Evolutionary conservation across 495 filamentous ascomycete genomes (phyloP).

Genomic region (Lophiotrema nucula): DNA sequence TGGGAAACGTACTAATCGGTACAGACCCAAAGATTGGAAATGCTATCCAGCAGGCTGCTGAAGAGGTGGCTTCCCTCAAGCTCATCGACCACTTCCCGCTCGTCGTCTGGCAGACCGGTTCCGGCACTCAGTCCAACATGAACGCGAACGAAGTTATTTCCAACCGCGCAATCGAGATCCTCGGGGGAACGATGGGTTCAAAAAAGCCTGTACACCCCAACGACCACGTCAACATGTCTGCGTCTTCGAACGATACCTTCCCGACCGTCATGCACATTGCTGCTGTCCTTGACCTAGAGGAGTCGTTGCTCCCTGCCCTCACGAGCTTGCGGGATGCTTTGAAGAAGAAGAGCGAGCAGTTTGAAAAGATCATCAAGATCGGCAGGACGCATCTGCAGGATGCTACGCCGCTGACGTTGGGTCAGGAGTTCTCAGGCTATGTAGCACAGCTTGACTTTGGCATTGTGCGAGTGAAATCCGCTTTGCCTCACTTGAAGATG

Average conservation of each 20-base stretch:
- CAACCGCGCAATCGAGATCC: constrained; percentile 97
- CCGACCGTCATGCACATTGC: constrained; percentile 99
- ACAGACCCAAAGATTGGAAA: constrained; percentile 85
- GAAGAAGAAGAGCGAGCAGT: constrained; percentile 85
- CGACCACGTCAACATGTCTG: constrained; percentile 98
- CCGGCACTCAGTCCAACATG: constrained; percentile 99
- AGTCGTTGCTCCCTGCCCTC: constrained; percentile 78
- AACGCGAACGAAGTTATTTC: constrained; percentile 99
- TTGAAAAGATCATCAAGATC: constrained; percentile 95
- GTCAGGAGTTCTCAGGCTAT: constrained; percentile 98
- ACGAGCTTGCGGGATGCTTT: constrained; percentile 77
- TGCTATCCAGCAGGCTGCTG: constrained; percentile 91
- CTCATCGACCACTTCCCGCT: constrained; percentile 97
- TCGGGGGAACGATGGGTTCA: constrained; percentile 87
- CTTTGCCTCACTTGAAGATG: constrained; percentile 78
- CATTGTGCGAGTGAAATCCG: constrained; percentile 79
- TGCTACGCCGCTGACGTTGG: constrained; percentile 91
- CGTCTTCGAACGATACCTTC: constrained; percentile 99
- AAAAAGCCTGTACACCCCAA: constrained; percentile 99
- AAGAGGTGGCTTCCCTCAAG: constrained; percentile 91
- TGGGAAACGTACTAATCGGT: constrained; percentile 8
- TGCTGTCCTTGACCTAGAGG: constrained; percentile 88
- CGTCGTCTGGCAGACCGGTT: constrained; percentile 98
- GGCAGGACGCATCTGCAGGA: constrained; percentile 97
- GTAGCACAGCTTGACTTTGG: constrained; percentile 89